A percentile compares a stretch with the other conserved stretches of the same genome.
These are phyloP conservation scores for Brachypodium distachyon DNA, from an alignment of 202 grass and related monocot genomes.

Conservation along the genomic window DNA sequence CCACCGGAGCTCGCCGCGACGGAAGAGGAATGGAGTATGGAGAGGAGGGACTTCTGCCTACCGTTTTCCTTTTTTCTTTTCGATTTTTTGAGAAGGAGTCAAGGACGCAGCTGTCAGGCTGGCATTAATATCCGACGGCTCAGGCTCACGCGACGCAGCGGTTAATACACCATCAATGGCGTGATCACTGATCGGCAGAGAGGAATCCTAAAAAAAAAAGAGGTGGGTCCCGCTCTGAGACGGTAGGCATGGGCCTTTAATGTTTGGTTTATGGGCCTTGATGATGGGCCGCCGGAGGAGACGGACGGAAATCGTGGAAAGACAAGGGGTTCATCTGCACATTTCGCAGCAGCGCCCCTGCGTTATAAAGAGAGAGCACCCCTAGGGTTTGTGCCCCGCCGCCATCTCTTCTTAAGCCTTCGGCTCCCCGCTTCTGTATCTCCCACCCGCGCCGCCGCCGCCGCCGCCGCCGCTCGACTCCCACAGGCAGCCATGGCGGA, in stretches of 20 bases:
- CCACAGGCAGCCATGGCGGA: conserved; percentile 58
- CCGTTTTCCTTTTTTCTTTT: too few relatives aligned
- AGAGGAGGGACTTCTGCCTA: too few relatives aligned
- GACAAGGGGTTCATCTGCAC: neutral
- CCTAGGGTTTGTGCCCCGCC: conserved; percentile 38
- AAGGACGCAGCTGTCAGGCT: neutral
- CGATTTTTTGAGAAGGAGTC: too few relatives aligned
- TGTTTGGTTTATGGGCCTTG: accelerated
- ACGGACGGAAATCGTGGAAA: too few relatives aligned
- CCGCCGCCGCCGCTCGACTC: conserved; percentile 1
- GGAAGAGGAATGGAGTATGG: neutral
- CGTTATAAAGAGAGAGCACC: conserved; percentile 22
- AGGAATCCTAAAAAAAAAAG: neutral
- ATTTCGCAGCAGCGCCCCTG: neutral
- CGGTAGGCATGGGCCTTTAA: neutral
- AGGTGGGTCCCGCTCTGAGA: neutral
- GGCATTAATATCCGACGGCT: neutral
- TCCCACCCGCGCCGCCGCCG: neutral
- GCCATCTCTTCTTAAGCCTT: neutral
- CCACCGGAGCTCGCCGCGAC: conserved; percentile 1
- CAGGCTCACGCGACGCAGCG: neutral
- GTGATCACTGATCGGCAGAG: too few relatives aligned
- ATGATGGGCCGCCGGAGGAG: neutral
- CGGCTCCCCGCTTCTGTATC: neutral
- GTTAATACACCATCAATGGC: neutral